Evolutionary conservation across 345 rosid species (phyloP), one percentile per base, ranked within the genome.

Genomic region (Chamaenerion angustifolium): DNA sequence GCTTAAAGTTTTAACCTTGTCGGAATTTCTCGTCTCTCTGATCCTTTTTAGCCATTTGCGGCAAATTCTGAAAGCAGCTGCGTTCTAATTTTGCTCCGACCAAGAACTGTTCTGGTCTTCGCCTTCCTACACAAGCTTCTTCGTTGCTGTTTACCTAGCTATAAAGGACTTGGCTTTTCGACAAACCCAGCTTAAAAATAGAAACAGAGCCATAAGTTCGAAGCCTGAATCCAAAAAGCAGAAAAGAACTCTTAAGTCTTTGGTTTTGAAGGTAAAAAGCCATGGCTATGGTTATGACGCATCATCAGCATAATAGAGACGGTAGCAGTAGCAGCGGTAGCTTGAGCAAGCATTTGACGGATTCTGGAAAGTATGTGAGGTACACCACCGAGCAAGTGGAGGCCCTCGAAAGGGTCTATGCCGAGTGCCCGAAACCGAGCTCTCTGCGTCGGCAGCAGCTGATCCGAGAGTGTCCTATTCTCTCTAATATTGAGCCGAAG

Each of bases 331-430:
- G 88, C 64, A 81, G 93, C 37, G 92, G 87, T n/a, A 80, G 96
- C 72, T 81, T 80, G 13, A 74, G 58, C 71, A 85, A 80, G 55
- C 97, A 81, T 59, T 59, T 73, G 23, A 67, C 80, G 27, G 96
- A 85, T 63, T 55, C 65, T 42, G 96, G 99, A 0, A 93, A 93
- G 69, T 93, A 93, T 58, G 99, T 88, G 14, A 71, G 99, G 57
- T 93, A 93, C 78, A 93, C 95, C 19, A 71, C 95, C 37, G 99
- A 93, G 76, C 99, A 93, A 68, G 96, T 93, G 16, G 99, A 93
- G 60, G 99, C 99, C 6, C 83, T 93, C 14, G 99, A 93, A 70
- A 78, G 99, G 65, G 95, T 88, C 42, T 93, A 93, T 50, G 43
- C 85, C 10, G 99, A 93, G 75, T 93, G 99, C 70, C 99, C 99